These are phyloP conservation scores for Rubroboletus satanas DNA, from an alignment of 768 basidiomycete species.

Conservation along the genomic window DNA sequence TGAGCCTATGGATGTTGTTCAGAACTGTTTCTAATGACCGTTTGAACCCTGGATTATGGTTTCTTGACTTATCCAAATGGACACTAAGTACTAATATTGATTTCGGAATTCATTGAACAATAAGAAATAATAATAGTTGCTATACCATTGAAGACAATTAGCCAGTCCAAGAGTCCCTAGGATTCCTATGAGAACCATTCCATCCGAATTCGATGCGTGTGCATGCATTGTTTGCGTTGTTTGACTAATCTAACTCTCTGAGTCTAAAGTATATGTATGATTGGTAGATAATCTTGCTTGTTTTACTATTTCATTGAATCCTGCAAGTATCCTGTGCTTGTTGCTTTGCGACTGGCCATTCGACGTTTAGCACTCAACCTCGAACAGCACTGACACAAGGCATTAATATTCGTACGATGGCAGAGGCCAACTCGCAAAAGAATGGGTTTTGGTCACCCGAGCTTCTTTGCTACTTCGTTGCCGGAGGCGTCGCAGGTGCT, in stretches of 20 bases:
- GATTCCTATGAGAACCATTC: background rate
- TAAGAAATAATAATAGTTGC: background rate
- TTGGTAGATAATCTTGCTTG: background rate
- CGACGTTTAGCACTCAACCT: background rate
- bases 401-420: conserved; percentile 18
- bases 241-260: background rate
- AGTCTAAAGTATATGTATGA: background rate
- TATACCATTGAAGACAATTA: background rate
- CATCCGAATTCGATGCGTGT: background rate
- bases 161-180: background rate
- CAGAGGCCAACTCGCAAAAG: conserved; percentile 21
- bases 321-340: conserved; percentile 3
- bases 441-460: conserved; percentile 31
- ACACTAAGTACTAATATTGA: too few relatives aligned
- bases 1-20: conserved; percentile 18
- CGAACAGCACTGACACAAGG: conserved; percentile 6
- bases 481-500: conserved; percentile 53
- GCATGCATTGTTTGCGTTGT: background rate
- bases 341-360: background rate
- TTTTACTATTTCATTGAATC: conserved; percentile 6
- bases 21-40: background rate
- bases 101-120: background rate
- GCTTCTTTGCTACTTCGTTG: conserved; percentile 47
- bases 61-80: background rate
- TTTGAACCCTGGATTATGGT: background rate